Evolutionary conservation across 352 stramenopile species (phyloP).

Genomic region (Elongisporangium anandrum): DNA sequence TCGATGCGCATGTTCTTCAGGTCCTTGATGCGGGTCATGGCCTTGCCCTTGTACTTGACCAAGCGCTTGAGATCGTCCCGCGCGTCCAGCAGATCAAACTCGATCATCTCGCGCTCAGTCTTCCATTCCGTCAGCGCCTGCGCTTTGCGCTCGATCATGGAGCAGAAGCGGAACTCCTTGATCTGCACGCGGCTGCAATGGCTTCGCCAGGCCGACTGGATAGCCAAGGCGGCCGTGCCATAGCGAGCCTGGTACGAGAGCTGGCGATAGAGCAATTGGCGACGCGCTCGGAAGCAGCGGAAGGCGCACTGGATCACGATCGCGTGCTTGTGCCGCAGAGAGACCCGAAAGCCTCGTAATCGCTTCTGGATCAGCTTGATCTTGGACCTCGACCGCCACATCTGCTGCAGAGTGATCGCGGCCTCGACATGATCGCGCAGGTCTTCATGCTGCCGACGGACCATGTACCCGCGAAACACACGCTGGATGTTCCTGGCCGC

Average conservation of each 20-base stretch:
- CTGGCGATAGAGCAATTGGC: constrained; percentile 30
- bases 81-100: constrained; percentile 67
- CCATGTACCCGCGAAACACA: constrained; percentile 62
- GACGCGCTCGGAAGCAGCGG: constrained; percentile 50
- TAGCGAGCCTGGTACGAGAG: constrained; percentile 36
- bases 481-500: constrained; percentile 52
- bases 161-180: constrained; percentile 63
- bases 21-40: constrained; percentile 63
- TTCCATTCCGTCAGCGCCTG: constrained; percentile 44
- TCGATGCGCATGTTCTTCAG: constrained; percentile 74
- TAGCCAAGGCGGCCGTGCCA: constrained; percentile 49
- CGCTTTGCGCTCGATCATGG: constrained; percentile 60
- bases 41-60: constrained; percentile 76
- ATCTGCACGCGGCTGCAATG: constrained; percentile 51
- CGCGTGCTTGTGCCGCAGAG: constrained; percentile 35
- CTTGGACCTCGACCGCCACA: constrained; percentile 49
- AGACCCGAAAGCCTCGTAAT: constrained; percentile 31
- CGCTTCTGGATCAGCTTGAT: constrained; percentile 36
- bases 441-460: constrained; percentile 46
- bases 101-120: constrained; percentile 58
- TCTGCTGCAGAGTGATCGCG: constrained; percentile 71
- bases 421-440: constrained; percentile 55
- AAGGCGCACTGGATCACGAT: constrained; percentile 51
- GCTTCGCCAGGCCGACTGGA: constrained; percentile 73
- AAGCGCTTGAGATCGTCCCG: constrained; percentile 54